These are phyloP conservation scores for Monosporascus sp. DNA, from an alignment of 2,329 filamentous ascomycete species.

Conservation along the genomic window DNA sequence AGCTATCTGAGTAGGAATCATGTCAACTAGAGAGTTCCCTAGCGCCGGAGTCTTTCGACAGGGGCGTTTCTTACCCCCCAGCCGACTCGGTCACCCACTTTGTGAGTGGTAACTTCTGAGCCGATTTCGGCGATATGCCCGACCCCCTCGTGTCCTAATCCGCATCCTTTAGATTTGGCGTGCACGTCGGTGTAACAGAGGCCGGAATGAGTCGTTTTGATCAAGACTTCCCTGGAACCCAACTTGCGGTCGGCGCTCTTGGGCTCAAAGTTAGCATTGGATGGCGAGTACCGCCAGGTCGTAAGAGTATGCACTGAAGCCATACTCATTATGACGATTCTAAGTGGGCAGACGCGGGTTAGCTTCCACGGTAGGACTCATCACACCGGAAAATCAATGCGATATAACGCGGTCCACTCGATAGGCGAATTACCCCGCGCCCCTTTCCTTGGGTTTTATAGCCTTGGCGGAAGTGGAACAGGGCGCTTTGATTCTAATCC, in stretches of 20 bases:
- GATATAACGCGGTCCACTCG: too few species aligned
- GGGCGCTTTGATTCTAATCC: too few species aligned
- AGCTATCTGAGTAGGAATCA: conserved; percentile 1
- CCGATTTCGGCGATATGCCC: conserved; percentile 27
- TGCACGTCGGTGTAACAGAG: conserved; percentile 52
- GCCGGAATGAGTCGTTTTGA: conserved; percentile 54
- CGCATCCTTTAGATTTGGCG: conserved; percentile 14
- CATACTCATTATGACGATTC: not conserved
- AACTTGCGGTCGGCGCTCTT: not conserved
- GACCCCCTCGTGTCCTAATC: conserved; percentile 34
- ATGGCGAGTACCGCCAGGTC: conserved; percentile 2
- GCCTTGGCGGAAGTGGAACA: too few species aligned
- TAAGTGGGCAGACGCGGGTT: too few species aligned
- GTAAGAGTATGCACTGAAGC: not conserved
- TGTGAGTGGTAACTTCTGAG: conserved; percentile 23
- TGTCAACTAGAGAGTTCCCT: not conserved
- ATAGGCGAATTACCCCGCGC: too few species aligned
- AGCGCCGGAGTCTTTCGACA: not conserved
- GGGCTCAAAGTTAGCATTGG: not conserved
- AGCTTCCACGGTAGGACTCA: too few species aligned
- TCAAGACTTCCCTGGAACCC: conserved; percentile 37
- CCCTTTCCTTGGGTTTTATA: too few species aligned
- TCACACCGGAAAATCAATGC: too few species aligned
- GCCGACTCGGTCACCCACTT: conserved; percentile 28
- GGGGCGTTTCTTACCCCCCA: conserved; percentile 24